These are phyloP conservation scores for Pinus taeda DNA, from an alignment of 75 land plant genomes.

Conservation along the genomic window DNA sequence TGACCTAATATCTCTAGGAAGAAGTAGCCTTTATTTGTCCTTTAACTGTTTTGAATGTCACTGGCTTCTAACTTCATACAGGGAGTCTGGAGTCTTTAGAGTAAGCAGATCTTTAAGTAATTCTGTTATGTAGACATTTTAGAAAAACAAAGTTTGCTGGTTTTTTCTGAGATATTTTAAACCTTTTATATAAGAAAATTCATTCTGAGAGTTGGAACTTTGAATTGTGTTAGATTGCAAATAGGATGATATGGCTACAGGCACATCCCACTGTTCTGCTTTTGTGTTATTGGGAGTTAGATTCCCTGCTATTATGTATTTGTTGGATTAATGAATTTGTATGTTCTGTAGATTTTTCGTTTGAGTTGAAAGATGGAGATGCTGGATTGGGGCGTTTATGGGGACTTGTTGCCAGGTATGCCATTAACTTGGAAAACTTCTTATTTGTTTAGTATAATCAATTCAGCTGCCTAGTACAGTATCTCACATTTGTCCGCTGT, in stretches of 20 bases:
- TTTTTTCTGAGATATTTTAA: background rate
- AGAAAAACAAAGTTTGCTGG: background rate
- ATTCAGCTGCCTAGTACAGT: background rate
- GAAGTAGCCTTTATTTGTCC: too few relatives aligned
- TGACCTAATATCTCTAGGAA: too few relatives aligned
- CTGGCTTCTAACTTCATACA: background rate
- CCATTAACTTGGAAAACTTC: background rate
- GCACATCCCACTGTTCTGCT: background rate
- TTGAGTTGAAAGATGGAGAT: constrained; percentile 56
- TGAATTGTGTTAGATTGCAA: background rate
- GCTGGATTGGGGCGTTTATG: constrained; percentile 73
- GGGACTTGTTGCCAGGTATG: constrained; percentile 81
- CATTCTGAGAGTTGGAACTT: background rate
- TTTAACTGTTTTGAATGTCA: background rate
- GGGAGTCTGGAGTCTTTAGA: background rate
- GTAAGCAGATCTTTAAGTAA: background rate
- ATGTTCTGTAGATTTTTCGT: constrained; percentile 19
- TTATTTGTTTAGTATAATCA: constrained; percentile 2
- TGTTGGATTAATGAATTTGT: constrained; percentile 8
- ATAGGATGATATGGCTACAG: too few relatives aligned
- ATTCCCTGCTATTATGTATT: background rate
- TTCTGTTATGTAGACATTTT: background rate
- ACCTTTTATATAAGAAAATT: background rate
- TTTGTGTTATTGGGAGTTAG: background rate
- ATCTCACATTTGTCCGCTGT: background rate